Conservation (phyloP, 2,329 filamentous ascomycete species). For the Verticillium isaacii region DNA sequence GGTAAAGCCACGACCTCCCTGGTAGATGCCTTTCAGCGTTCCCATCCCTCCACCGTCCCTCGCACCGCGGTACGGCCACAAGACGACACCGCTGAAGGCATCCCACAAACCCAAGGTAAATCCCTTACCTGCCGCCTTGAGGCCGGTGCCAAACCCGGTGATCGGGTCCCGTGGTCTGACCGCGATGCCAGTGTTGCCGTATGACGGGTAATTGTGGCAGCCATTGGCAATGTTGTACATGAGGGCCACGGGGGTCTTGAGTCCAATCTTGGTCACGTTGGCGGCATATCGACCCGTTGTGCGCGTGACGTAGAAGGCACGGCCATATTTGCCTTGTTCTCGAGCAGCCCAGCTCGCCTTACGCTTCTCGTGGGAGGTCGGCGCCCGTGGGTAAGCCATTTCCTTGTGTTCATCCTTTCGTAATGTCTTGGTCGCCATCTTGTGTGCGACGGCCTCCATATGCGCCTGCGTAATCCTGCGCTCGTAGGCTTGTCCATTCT, state of each 20-base stretch:
- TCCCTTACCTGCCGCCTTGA: slow-evolving; percentile 61
- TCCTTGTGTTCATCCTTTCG: slow-evolving; percentile 46
- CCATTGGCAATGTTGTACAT: slow-evolving; percentile 65
- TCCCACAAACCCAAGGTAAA: slow-evolving; percentile 63
- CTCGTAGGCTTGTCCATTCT: background rate
- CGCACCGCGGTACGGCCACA: slow-evolving; percentile 58
- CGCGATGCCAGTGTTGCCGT: slow-evolving; percentile 59
- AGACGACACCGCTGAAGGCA: slow-evolving; percentile 62
- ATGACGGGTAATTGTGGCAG: slow-evolving; percentile 67
- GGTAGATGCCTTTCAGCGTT: slow-evolving; percentile 53
- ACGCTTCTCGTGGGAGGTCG: slow-evolving; percentile 15
- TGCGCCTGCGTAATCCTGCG: slow-evolving; percentile 6
- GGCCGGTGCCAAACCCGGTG: slow-evolving; percentile 55
- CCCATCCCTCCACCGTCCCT: slow-evolving; percentile 59
- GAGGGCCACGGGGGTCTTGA: slow-evolving; percentile 64
- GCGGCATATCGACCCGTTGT: slow-evolving; percentile 50
- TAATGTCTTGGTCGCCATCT: slow-evolving; percentile 25
- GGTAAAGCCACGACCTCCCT: slow-evolving; percentile 35
- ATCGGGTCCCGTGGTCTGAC: slow-evolving; percentile 62
- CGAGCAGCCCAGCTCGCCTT: slow-evolving; percentile 18
- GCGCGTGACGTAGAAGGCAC: slow-evolving; percentile 19
- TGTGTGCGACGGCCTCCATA: slow-evolving; percentile 22
- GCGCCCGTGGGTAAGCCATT: slow-evolving; percentile 2
- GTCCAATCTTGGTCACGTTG: slow-evolving; percentile 55
- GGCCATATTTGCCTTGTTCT: slow-evolving; percentile 20